Percentiles rank a stretch among this genome's conserved stretches.
phyloP scores from a whole-genome alignment of 306 rosid species.

The Rosa persica region DNA sequence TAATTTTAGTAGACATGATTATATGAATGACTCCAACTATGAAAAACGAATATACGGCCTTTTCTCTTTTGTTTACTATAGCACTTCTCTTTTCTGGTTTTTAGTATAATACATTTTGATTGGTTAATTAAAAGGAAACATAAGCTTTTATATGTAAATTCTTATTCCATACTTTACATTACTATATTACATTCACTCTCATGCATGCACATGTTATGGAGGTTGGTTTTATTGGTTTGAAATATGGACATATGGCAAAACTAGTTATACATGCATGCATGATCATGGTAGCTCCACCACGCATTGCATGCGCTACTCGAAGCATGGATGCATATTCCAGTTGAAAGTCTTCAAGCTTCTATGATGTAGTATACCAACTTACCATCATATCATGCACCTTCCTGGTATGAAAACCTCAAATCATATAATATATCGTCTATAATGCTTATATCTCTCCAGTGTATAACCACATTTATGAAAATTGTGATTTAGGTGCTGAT shows the following conservation, averaged over 20 bases:
- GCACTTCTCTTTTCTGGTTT: not conserved
- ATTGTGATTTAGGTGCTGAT: not conserved
- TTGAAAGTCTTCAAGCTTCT: conserved; percentile 1
- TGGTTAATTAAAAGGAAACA: not conserved
- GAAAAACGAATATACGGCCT: not conserved
- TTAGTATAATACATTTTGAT: not conserved
- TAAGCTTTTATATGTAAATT: not conserved
- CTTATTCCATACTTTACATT: conserved; percentile 13
- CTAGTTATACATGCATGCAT: not conserved
- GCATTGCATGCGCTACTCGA: not conserved
- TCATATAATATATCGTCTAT: not conserved
- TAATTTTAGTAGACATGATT: not conserved
- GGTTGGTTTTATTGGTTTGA: not conserved
- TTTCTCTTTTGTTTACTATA: not conserved
- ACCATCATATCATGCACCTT: not conserved
- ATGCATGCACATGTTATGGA: not conserved
- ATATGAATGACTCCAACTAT: not conserved
- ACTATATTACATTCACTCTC: not conserved
- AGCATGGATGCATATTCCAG: not conserved
- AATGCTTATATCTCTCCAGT: not conserved
- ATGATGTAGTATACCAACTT: not conserved
- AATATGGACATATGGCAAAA: not conserved
- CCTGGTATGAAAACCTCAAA: conserved; percentile 15
- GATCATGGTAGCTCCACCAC: not conserved
- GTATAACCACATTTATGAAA: not conserved